phyloP scores from a whole-genome alignment of 2,329 filamentous ascomycete genomes.

The Cryoendolithus antarcticus region DNA sequence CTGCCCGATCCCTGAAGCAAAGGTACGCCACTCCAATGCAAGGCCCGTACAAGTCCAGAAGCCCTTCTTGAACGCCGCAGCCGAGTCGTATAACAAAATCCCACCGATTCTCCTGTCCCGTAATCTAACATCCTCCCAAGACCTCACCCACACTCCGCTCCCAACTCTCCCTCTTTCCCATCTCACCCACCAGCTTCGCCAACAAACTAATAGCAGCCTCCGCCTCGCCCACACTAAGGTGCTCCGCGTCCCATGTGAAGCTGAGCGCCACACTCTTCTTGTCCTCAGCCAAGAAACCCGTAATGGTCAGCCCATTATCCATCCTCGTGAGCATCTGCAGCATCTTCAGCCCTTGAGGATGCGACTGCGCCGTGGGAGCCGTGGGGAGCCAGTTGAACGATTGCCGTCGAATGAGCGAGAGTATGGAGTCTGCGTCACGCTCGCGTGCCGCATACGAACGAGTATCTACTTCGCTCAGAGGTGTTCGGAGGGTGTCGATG shows the following conservation, averaged over 20 bases:
- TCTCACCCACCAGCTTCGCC: slow-evolving; percentile 12
- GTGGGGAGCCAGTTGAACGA: slow-evolving; percentile 24
- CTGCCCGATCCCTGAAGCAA: too few species aligned
- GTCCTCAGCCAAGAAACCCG: slow-evolving; percentile 20
- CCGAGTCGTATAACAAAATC: background rate
- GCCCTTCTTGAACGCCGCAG: too few species aligned
- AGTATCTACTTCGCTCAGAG: slow-evolving; percentile 15
- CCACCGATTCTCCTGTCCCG: background rate
- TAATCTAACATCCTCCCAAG: slow-evolving; percentile 11
- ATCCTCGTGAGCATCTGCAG: slow-evolving; percentile 22
- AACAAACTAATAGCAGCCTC: slow-evolving; percentile 16
- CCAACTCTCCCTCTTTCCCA: slow-evolving; percentile 20
- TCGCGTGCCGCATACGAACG: slow-evolving; percentile 19
- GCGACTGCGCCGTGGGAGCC: slow-evolving; percentile 16
- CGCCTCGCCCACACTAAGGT: slow-evolving; percentile 17
- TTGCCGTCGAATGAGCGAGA: slow-evolving; percentile 19
- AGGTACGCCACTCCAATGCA: too few species aligned
- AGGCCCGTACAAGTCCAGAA: too few species aligned
- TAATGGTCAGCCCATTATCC: slow-evolving; percentile 23
- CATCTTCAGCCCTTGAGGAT: slow-evolving; percentile 15
- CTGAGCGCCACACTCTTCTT: slow-evolving; percentile 18
- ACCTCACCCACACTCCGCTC: slow-evolving; percentile 13
- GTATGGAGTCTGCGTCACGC: slow-evolving; percentile 17
- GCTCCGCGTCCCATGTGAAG: slow-evolving; percentile 22
- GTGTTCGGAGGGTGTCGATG: slow-evolving; percentile 18